These are phyloP conservation scores for Actinidia arguta DNA, from an alignment of 179 eudicot species.

Conservation along the genomic window DNA sequence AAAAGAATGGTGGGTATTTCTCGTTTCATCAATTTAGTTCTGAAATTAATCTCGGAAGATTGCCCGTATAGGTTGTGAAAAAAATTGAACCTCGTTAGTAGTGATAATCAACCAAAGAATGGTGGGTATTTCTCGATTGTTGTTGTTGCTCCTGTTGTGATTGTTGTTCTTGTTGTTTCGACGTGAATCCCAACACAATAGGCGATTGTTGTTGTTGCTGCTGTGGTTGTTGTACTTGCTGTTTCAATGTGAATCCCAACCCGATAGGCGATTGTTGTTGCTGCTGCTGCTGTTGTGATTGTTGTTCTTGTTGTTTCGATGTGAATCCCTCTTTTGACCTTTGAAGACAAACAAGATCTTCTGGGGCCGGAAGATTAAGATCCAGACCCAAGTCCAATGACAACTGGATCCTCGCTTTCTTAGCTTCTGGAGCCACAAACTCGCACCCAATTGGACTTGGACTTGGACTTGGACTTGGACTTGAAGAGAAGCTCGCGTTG, in stretches of 20 bases:
- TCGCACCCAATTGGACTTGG: slow-evolving; percentile 13
- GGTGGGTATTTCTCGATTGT: too few species aligned
- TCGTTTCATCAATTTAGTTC: neutral
- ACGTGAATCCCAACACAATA: slow-evolving; percentile 28
- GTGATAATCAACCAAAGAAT: slow-evolving; percentile 52
- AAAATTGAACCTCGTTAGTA: slow-evolving; percentile 22
- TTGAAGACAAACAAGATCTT: slow-evolving; percentile 21
- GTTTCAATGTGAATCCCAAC: neutral
- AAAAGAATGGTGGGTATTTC: neutral
- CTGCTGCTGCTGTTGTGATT: neutral
- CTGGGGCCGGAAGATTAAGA: slow-evolving; percentile 85
- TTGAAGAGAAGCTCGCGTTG: slow-evolving; percentile 16
- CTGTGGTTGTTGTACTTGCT: neutral
- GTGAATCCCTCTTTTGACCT: slow-evolving; percentile 14
- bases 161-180: too few species aligned
- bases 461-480: too few species aligned
- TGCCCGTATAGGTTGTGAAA: neutral
- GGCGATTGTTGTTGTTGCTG: slow-evolving; percentile 9
- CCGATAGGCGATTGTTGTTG: neutral
- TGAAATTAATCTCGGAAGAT: neutral
- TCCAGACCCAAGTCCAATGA: slow-evolving; percentile 89
- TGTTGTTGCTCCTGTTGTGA: too few species aligned
- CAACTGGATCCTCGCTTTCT: slow-evolving; percentile 30
- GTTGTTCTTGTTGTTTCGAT: neutral
- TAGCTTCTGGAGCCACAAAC: slow-evolving; percentile 25